Conservation (phyloP, 1,284 basidiomycete genomes). For the Malassezia psittaci region DNA sequence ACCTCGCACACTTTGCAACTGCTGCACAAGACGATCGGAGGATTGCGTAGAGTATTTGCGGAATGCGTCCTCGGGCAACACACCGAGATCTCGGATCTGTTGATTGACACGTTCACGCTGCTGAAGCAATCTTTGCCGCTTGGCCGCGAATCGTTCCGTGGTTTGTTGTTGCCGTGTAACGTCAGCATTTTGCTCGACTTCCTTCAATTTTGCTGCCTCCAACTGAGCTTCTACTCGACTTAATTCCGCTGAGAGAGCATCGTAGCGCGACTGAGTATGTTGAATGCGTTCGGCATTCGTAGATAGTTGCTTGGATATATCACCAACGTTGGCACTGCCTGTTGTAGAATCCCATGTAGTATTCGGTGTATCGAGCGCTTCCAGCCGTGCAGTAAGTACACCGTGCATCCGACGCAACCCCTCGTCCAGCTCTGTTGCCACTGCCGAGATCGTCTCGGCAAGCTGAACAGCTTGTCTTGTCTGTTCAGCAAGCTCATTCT, state of each 20-base stretch:
- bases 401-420: constrained; percentile 66
- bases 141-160: constrained; percentile 83
- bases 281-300: constrained; percentile 7
- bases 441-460: constrained; percentile 61
- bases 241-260: neutral
- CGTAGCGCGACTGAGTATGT: neutral
- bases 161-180: constrained; percentile 86
- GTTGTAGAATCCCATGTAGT: constrained; percentile 59
- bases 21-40: constrained; percentile 80
- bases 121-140: constrained; percentile 68
- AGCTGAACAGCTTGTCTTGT: constrained; percentile 42
- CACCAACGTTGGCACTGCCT: constrained; percentile 59
- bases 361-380: constrained; percentile 55
- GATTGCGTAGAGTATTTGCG: constrained; percentile 73
- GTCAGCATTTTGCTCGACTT: constrained; percentile 70
- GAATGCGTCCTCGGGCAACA: constrained; percentile 92
- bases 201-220: constrained; percentile 68
- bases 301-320: neutral
- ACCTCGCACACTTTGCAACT: constrained; percentile 79
- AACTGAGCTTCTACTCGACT: constrained; percentile 50
- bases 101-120: constrained; percentile 86
- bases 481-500: constrained; percentile 62
- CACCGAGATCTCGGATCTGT: constrained; percentile 88
- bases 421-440: constrained; percentile 90
- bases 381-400: constrained; percentile 64